Base-by-base conservation (phyloP, 1,284 basidiomycete species). In the Tilletia setariae region DNA sequence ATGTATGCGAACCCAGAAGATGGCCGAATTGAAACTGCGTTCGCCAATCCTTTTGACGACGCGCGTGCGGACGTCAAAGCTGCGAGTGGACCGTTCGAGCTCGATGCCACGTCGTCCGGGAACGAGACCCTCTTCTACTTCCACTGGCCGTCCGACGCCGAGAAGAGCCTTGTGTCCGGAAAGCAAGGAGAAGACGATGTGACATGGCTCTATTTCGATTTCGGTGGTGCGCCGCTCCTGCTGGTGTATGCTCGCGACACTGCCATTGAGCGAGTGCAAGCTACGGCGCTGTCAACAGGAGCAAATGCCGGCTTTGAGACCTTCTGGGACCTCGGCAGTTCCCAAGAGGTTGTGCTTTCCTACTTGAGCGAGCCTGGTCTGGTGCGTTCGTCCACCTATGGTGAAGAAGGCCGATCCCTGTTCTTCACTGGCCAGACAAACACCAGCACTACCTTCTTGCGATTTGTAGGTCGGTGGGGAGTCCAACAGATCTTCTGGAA, bases 1-100 rank as follows among this genome's bases (percentile, higher is more conserved):
- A 65, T 87, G 19, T 87, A 87, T 68, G 87, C 85, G 32, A 85
- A 86, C 67, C 71, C 78, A 3, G 86, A 61, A 21, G 30, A 19
- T 7, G 56, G 56, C 13, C 30, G 9, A 11, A 32, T 61, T 30
- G 56, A 61, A 30, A 61, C 56, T 16, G 56, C 32, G 1, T 61
- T 61, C 15, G 56, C 56, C 8, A 25, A 61, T 21, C 56, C 56
- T 7, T 43, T 63, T 21, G 62, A 43, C 19, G n/a, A 25, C 43
- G 25, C n/a, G 62, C 13, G 8, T 13, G 11, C 21, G 21, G 9
- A 42, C 3, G 23, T 42, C 35, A 7, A 40, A 21, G 43, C 19
- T 9, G 32, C 35, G 21, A 40, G 44, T 19, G 43, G 23, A 9
- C 2, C 28, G 16, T n/a, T 32, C n/a, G 21, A 30, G 32, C n/a